A percentile compares a stretch with the other conserved stretches of the same genome.
Conservation (phyloP, 208 protist species). For the Trypanosoma mega region DNA sequence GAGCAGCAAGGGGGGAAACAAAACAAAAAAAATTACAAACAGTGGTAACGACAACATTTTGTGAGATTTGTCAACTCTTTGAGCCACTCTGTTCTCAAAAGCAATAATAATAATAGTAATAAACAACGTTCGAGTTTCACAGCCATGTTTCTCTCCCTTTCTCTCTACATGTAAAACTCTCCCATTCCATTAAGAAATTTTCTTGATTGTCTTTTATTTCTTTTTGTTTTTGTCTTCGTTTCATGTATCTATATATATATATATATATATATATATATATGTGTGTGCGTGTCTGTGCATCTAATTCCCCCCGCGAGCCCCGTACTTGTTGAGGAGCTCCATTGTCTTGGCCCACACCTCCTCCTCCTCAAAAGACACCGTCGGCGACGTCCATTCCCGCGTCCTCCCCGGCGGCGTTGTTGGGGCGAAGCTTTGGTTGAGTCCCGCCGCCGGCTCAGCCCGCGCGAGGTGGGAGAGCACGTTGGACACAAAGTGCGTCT, state of each 20-base stretch:
- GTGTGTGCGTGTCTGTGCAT: not conserved
- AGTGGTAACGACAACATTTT: no score
- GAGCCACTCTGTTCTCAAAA: no score
- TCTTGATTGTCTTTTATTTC: no score
- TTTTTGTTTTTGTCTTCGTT: no score
- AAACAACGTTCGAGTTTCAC: not conserved
- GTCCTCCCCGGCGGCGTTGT: not conserved
- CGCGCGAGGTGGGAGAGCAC: constrained; percentile 5
- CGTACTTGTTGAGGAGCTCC: constrained; percentile 49
- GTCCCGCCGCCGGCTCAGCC: not conserved
- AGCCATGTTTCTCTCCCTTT: not conserved
- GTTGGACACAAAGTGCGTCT: constrained; percentile 21
- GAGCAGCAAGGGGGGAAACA: not conserved
- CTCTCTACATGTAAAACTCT: not conserved
- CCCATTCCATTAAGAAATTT: not conserved
- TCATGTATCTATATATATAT: no score
- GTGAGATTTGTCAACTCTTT: constrained; percentile 1
- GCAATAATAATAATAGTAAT: constrained; percentile 1
- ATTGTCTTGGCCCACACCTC: constrained; percentile 46
- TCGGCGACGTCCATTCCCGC: not conserved
- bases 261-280: not conserved
- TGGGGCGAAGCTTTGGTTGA: constrained; percentile 13
- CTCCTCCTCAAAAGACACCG: constrained; percentile 37
- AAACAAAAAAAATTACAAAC: constrained; percentile 4
- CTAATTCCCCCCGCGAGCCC: constrained; percentile 9